Conservation (phyloP, 2,329 filamentous ascomycete species). For the Piedraia hortae region DNA sequence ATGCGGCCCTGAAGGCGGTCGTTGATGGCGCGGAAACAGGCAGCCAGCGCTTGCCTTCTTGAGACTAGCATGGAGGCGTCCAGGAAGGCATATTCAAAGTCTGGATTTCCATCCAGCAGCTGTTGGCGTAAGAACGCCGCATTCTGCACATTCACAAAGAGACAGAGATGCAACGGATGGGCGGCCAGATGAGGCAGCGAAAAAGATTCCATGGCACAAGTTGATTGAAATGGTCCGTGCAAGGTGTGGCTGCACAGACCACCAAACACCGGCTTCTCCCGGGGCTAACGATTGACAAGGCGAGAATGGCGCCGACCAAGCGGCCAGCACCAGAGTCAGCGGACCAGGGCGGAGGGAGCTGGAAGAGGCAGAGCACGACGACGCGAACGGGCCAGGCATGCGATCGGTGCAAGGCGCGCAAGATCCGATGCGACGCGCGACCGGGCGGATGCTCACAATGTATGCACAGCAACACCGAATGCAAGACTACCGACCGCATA, state of each 20-base stretch:
- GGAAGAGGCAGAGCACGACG: no score
- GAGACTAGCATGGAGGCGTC: conserved; percentile 58
- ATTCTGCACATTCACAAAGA: conserved; percentile 57
- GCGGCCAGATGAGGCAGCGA: conserved; percentile 46
- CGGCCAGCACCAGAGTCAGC: no score
- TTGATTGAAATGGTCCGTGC: no score
- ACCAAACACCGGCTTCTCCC: no score
- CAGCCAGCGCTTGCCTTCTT: conserved; percentile 42
- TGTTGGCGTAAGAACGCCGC: conserved; percentile 52
- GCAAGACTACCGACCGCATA: conserved; percentile 65
- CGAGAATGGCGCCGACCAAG: no score
- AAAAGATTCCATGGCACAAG: conserved; percentile 45
- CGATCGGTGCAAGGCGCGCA: conserved; percentile 71
- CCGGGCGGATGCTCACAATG: conserved; percentile 64
- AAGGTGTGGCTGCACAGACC: no score
- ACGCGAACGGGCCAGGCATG: conserved; percentile 33
- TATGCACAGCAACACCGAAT: conserved; percentile 45
- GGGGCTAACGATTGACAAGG: no score
- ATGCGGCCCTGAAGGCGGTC: conserved; percentile 32
- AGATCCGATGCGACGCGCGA: conserved; percentile 64
- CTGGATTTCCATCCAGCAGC: conserved; percentile 54
- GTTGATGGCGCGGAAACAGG: conserved; percentile 50
- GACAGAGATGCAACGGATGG: conserved; percentile 40
- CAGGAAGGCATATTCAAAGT: conserved; percentile 82
- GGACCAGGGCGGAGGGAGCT: no score